A percentile compares a stretch with the other conserved stretches of the same genome.
Evolutionary conservation across 805 yeast genomes (phyloP).

Genomic region (Citeromyces nyonsensis): DNA sequence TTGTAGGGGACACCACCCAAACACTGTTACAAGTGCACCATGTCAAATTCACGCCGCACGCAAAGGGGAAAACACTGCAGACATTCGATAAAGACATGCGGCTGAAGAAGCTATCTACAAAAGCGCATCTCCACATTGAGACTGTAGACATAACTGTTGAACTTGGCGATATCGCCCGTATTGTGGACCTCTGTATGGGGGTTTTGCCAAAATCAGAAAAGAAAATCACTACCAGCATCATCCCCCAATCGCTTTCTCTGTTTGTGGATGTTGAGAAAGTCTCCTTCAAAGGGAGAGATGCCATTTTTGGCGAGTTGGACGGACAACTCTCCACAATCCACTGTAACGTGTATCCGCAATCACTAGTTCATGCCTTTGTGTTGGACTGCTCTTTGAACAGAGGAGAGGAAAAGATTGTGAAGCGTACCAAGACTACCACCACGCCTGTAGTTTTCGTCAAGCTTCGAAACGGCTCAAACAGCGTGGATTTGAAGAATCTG

Average conservation of each 20-base stretch:
- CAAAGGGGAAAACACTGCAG: slow-evolving; percentile 8
- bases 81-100: slow-evolving; percentile 10
- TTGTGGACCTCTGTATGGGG: neutral
- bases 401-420: neutral
- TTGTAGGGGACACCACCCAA: slow-evolving; percentile 3
- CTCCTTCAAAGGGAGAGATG: too few relatives aligned
- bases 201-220: neutral
- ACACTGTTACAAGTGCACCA: slow-evolving; percentile 11
- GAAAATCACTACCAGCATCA: slow-evolving; percentile 3
- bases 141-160: neutral
- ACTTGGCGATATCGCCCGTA: neutral
- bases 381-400: neutral
- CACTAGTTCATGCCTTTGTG: neutral
- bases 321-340: neutral
- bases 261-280: too few relatives aligned
- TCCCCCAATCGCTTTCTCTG: neutral
- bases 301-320: too few relatives aligned
- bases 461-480: slow-evolving; percentile 17
- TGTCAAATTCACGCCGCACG: slow-evolving; percentile 5
- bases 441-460: slow-evolving; percentile 25
- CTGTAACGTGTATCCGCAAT: neutral
- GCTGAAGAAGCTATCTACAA: neutral
- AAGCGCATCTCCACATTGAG: neutral
- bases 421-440: slow-evolving; percentile 9
- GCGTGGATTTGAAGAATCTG: slow-evolving; percentile 29